phyloP scores from a whole-genome alignment of 2,329 filamentous ascomycete genomes.

The Penicillium olsonii region DNA sequence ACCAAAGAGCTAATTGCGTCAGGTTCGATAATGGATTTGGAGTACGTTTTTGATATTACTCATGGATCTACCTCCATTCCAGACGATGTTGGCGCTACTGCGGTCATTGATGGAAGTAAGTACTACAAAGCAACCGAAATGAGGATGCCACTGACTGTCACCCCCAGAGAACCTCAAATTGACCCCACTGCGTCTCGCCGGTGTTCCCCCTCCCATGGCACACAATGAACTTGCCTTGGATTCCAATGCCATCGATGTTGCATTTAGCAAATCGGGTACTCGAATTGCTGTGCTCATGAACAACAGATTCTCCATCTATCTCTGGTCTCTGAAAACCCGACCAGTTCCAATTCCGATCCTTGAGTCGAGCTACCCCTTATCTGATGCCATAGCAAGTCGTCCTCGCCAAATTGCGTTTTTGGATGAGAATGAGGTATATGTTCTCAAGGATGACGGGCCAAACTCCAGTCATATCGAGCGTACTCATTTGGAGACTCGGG shows the following conservation, averaged over 20 bases:
- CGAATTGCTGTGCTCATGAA: slow-evolving; percentile 73
- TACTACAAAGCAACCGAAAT: slow-evolving; percentile 7
- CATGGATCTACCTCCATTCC: slow-evolving; percentile 70
- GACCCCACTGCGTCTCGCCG: slow-evolving; percentile 80
- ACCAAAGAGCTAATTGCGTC: slow-evolving; percentile 3
- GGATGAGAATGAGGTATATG: slow-evolving; percentile 43
- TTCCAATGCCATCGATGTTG: slow-evolving; percentile 70
- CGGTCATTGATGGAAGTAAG: slow-evolving; percentile 78
- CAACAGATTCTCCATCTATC: slow-evolving; percentile 66
- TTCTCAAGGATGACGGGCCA: slow-evolving; percentile 42
- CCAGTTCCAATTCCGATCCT: slow-evolving; percentile 41
- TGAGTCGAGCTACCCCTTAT: slow-evolving; percentile 40
- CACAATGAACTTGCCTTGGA: slow-evolving; percentile 69
- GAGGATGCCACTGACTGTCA: slow-evolving; percentile 22
- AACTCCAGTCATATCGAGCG: slow-evolving; percentile 33
- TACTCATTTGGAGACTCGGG: slow-evolving; percentile 37
- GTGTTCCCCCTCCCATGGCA: slow-evolving; percentile 91
- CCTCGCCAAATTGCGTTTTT: slow-evolving; percentile 52
- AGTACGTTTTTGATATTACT: slow-evolving; percentile 69
- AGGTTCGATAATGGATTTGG: slow-evolving; percentile 59
- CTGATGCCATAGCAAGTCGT: slow-evolving; percentile 29
- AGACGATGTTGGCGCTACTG: slow-evolving; percentile 75
- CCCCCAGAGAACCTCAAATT: slow-evolving; percentile 66
- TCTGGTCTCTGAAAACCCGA: slow-evolving; percentile 61
- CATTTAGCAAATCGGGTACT: slow-evolving; percentile 66